A percentile compares a stretch with the other conserved stretches of the same genome.
These are phyloP conservation scores for Coniochaeta hoffmannii DNA, from an alignment of 2,329 filamentous ascomycete genomes.

Conservation along the genomic window DNA sequence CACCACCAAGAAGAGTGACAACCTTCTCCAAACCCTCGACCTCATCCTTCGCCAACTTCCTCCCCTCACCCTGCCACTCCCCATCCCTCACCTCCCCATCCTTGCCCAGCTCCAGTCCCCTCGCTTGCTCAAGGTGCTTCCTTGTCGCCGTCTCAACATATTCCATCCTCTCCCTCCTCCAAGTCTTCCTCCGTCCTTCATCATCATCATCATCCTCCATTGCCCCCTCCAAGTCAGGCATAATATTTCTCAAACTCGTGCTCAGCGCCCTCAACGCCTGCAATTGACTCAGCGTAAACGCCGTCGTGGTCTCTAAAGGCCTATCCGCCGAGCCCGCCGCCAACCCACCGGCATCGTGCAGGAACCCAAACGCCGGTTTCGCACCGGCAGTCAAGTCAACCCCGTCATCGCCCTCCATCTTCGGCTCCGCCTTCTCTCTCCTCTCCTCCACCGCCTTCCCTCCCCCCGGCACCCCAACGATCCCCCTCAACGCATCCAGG, in stretches of 20 bases:
- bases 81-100: conserved; percentile 57
- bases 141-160: conserved; percentile 79
- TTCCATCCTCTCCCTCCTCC: conserved; percentile 63
- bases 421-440: conserved; percentile 8
- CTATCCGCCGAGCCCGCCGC: conserved; percentile 41
- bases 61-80: conserved; percentile 52
- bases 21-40: conserved; percentile 50
- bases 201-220: conserved; percentile 23
- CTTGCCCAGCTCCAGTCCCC: conserved; percentile 57
- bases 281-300: conserved; percentile 77
- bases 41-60: conserved; percentile 41
- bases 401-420: conserved; percentile 5
- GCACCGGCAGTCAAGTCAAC: conserved; percentile 8
- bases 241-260: conserved; percentile 51
- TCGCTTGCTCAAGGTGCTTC: conserved; percentile 64
- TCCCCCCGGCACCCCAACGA: conserved; percentile 24
- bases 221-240: conserved; percentile 47
- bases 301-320: conserved; percentile 62
- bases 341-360: conserved; percentile 45
- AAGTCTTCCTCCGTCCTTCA: conserved; percentile 38
- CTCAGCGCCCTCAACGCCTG: conserved; percentile 67
- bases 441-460: not conserved
- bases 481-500: conserved; percentile 52
- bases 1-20: conserved; percentile 30
- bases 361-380: conserved; percentile 44